These are phyloP conservation scores for Lecanicillium sp. DNA, from an alignment of 2,329 filamentous ascomycete species.

Conservation along the genomic window DNA sequence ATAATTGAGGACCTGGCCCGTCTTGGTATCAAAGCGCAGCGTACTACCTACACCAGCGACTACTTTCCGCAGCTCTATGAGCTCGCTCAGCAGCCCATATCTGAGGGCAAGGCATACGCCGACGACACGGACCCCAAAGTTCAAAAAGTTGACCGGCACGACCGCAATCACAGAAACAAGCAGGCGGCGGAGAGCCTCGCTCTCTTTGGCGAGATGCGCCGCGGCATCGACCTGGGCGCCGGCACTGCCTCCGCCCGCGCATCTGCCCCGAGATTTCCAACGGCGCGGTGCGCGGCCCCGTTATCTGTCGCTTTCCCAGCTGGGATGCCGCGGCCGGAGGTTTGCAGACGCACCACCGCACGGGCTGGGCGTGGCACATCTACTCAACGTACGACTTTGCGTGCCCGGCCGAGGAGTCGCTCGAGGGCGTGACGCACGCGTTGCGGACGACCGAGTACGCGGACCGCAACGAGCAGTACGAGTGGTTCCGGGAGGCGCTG, in stretches of 20 bases:
- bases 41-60: conserved; percentile 84
- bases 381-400: conserved; percentile 87
- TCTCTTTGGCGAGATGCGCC: conserved; percentile 91
- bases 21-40: conserved; percentile 87
- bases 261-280: conserved; percentile 88
- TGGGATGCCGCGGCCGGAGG: too few relatives aligned
- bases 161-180: conserved; percentile 72
- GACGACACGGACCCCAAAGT: conserved; percentile 89
- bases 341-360: conserved; percentile 80
- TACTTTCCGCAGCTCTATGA: conserved; percentile 93
- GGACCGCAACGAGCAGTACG: conserved; percentile 79
- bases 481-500: conserved; percentile 75
- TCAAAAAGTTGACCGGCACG: conserved; percentile 80
- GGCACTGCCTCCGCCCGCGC: conserved; percentile 90
- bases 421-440: conserved; percentile 79
- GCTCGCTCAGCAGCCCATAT: conserved; percentile 76
- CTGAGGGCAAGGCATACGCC: conserved; percentile 82
- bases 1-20: conserved; percentile 88
- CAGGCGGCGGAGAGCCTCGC: conserved; percentile 76
- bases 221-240: conserved; percentile 68
- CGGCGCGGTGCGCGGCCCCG: conserved; percentile 91
- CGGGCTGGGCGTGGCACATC: conserved; percentile 73
- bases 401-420: conserved; percentile 71
- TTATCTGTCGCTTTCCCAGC: conserved; percentile 86
- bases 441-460: conserved; percentile 82